phyloP scores from a whole-genome alignment of 2,329 filamentous ascomycete species.

The Monilinia polystroma region DNA sequence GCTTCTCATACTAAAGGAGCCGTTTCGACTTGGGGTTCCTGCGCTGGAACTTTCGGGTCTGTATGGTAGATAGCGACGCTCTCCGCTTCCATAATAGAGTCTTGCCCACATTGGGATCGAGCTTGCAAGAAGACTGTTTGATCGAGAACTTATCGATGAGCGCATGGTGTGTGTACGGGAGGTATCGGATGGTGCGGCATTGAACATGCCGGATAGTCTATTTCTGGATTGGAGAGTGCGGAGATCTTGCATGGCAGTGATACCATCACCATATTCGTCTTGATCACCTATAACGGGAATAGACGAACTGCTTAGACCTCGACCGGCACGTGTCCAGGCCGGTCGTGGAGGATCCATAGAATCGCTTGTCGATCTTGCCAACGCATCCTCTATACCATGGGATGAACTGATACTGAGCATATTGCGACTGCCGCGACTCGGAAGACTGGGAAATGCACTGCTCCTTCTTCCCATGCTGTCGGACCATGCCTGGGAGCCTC shows the following conservation, averaged over 20 bases:
- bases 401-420: slow-evolving; percentile 59
- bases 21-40: slow-evolving; percentile 47
- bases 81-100: slow-evolving; percentile 70
- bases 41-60: slow-evolving; percentile 37
- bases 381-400: slow-evolving; percentile 32
- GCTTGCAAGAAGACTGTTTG: slow-evolving; percentile 46
- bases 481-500: slow-evolving; percentile 48
- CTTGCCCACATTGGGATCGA: slow-evolving; percentile 50
- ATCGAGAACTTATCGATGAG: slow-evolving; percentile 44
- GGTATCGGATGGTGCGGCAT: slow-evolving; percentile 47
- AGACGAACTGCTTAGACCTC: slow-evolving; percentile 39
- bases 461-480: slow-evolving; percentile 47
- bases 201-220: slow-evolving; percentile 53
- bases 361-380: slow-evolving; percentile 28
- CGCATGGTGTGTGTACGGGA: slow-evolving; percentile 39
- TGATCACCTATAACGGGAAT: slow-evolving; percentile 54
- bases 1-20: slow-evolving; percentile 43
- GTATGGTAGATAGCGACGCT: slow-evolving; percentile 51
- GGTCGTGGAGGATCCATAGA: slow-evolving; percentile 53
- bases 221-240: slow-evolving; percentile 54
- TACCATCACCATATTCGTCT: slow-evolving; percentile 63
- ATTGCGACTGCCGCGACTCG: slow-evolving; percentile 50
- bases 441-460: slow-evolving; percentile 47
- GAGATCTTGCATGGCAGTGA: slow-evolving; percentile 58
- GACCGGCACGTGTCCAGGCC: slow-evolving; percentile 44